Conservation (phyloP, 805 yeast genomes). For the Starmerella tilneyi region DNA sequence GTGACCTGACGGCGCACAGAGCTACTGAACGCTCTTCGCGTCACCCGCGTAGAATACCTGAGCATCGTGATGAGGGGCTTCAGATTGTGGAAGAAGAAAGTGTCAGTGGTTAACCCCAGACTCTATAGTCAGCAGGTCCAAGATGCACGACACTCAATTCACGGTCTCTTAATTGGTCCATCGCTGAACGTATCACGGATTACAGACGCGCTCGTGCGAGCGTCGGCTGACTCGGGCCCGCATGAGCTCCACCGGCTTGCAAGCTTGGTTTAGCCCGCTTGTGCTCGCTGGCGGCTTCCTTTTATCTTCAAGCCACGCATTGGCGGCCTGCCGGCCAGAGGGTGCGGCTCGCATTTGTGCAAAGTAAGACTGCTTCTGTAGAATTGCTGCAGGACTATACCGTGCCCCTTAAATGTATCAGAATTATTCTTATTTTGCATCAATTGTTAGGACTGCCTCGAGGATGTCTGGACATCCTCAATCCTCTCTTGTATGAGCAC, state of each 20-base stretch:
- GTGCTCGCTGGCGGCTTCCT: background rate
- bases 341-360: too few relatives aligned
- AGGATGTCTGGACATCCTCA: too few relatives aligned
- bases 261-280: background rate
- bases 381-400: too few relatives aligned
- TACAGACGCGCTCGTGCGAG: background rate
- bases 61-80: background rate
- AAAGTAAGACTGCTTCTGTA: too few relatives aligned
- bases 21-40: slow-evolving; percentile 20
- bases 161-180: slow-evolving; percentile 3
- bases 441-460: too few relatives aligned
- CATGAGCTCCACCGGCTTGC: background rate
- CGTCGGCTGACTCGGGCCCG: slow-evolving; percentile 3
- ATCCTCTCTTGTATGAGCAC: too few relatives aligned
- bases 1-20: slow-evolving; percentile 17
- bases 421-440: too few relatives aligned
- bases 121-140: slow-evolving; percentile 2
- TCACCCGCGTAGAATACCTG: slow-evolving; percentile 6
- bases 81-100: slow-evolving; percentile 2
- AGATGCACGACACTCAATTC: background rate
- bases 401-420: too few relatives aligned
- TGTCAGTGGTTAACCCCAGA: slow-evolving; percentile 3
- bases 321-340: too few relatives aligned
- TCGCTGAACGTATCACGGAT: background rate
- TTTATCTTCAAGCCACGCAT: too few relatives aligned